These are phyloP conservation scores for Blastobotrys peoriensis DNA, from an alignment of 805 yeast genomes.

Conservation along the genomic window DNA sequence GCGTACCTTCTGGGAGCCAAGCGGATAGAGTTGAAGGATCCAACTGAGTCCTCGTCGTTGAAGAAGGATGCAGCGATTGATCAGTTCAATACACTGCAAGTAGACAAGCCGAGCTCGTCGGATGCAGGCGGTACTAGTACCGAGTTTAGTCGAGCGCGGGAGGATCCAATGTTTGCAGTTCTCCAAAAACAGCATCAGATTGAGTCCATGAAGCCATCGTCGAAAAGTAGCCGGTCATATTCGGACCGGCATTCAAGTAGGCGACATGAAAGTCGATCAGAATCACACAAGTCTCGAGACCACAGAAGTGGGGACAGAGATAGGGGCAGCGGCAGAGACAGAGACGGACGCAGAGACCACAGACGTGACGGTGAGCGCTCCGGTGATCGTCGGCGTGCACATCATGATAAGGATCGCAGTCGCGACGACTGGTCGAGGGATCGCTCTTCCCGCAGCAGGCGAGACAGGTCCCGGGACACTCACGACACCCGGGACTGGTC, in stretches of 20 bases:
- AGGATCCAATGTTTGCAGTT: conserved; percentile 49
- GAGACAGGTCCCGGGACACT: background rate
- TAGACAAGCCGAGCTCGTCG: background rate
- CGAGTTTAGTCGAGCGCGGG: conserved; percentile 19
- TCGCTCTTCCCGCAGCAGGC: background rate
- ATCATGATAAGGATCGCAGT: conserved; percentile 9
- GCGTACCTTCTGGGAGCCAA: conserved; percentile 50
- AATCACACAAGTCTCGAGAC: conserved; percentile 8
- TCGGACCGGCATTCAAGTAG: conserved; percentile 1
- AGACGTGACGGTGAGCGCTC: conserved; percentile 9
- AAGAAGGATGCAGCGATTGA: conserved; percentile 4
- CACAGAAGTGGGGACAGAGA: conserved; percentile 5
- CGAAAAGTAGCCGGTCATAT: background rate
- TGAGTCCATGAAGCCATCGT: conserved; percentile 3
- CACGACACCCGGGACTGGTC: conserved; percentile 6
- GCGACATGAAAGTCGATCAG: background rate
- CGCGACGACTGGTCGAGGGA: conserved; percentile 2
- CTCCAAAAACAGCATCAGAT: conserved; percentile 25
- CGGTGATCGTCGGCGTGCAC: conserved; percentile 11
- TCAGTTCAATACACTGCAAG: conserved; percentile 2
- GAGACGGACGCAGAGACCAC: conserved; percentile 8
- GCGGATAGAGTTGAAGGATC: conserved; percentile 32
- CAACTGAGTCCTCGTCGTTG: background rate
- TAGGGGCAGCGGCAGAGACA: conserved; percentile 1
- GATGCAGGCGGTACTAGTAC: background rate